Evolutionary conservation across 768 basidiomycete species (phyloP).

Genomic region (Suillus subaureus): DNA sequence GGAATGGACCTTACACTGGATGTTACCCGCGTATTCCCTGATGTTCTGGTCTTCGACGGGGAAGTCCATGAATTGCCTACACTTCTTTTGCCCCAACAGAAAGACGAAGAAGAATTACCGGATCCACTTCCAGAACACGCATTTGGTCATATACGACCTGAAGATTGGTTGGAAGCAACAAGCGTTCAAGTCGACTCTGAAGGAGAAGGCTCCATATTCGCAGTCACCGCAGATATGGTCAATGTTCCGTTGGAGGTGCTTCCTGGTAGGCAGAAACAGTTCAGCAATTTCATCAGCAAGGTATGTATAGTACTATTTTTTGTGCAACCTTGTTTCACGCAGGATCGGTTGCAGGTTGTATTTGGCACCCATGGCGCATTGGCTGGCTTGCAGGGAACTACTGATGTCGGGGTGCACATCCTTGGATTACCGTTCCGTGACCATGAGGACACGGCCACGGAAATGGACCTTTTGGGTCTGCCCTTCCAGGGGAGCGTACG

Average conservation of each 20-base stretch:
- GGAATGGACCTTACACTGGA: conserved; percentile 69
- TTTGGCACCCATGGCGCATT: conserved; percentile 65
- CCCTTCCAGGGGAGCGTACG: conserved; percentile 70
- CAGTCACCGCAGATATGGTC: conserved; percentile 63
- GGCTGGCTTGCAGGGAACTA: conserved; percentile 68
- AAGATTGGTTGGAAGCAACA: conserved; percentile 60
- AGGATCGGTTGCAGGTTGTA: conserved; percentile 51
- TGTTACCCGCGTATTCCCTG: conserved; percentile 68
- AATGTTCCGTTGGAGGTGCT: conserved; percentile 80
- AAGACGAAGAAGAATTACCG: conserved; percentile 52
- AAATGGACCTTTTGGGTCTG: conserved; percentile 59
- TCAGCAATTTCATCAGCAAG: conserved; percentile 78
- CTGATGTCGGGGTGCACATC: conserved; percentile 60
- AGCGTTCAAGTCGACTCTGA: conserved; percentile 45
- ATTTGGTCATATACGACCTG: conserved; percentile 74
- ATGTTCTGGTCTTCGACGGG: conserved; percentile 80
- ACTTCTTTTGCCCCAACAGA: conserved; percentile 17
- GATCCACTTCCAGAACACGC: conserved; percentile 71
- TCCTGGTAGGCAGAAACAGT: conserved; percentile 75
- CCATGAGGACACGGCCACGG: not conserved
- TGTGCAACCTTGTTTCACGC: conserved; percentile 12
- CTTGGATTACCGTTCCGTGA: conserved; percentile 59
- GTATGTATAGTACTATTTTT: conserved; percentile 36
- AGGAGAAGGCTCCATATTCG: conserved; percentile 56
- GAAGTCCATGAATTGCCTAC: conserved; percentile 44